phyloP scores from a whole-genome alignment of 495 filamentous ascomycete species.

The Penicillium verhagenii region DNA sequence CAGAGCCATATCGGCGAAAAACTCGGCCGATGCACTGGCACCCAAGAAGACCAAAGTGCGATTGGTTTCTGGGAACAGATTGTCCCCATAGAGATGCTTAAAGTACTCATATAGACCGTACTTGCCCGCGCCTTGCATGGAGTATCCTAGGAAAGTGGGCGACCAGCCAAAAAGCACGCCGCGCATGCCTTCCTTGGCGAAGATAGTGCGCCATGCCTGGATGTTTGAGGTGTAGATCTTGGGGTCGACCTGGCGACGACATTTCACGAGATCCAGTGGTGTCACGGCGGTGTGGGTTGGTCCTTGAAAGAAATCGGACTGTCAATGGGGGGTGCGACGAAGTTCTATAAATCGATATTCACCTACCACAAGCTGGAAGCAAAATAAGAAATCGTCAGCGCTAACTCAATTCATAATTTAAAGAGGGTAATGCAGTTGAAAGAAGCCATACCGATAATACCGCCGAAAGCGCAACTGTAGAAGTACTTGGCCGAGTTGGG shows the following conservation, averaged over 20 bases:
- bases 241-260: conserved; percentile 69
- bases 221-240: conserved; percentile 69
- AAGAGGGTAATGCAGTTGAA: neutral
- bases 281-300: conserved; percentile 61
- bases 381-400: conserved; percentile 1
- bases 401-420: neutral
- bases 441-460: conserved; percentile 55
- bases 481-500: conserved; percentile 68
- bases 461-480: conserved; percentile 61
- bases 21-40: conserved; percentile 65
- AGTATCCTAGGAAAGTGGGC: conserved; percentile 69
- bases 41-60: conserved; percentile 64
- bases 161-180: conserved; percentile 74
- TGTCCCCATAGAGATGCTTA: conserved; percentile 68
- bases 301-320: conserved; percentile 20
- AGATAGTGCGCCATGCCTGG: conserved; percentile 64
- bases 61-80: conserved; percentile 58
- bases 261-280: conserved; percentile 65
- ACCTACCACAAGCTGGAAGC: conserved; percentile 56
- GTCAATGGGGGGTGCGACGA: conserved; percentile 15
- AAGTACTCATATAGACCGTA: conserved; percentile 77
- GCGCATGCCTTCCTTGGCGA: conserved; percentile 61
- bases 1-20: conserved; percentile 65
- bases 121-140: conserved; percentile 73
- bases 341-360: neutral